Base-by-base conservation (phyloP, 345 rosid species). In the Pugionium dolabratum region DNA sequence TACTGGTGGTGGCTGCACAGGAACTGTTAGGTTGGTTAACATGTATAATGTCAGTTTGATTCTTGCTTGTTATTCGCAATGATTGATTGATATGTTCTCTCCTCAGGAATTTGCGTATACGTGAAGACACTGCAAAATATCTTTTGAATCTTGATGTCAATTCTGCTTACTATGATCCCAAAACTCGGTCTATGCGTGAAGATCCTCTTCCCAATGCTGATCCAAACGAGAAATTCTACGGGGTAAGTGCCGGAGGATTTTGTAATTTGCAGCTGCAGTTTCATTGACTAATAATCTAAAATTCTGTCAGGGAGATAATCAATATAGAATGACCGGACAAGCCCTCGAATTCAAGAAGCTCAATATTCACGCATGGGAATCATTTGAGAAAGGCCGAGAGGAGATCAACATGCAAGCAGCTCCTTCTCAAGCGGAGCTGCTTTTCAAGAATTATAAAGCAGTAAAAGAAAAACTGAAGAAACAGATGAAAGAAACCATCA, bases 1-100 rank as follows among this genome's bases (percentile, higher is more conserved):
- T 9, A 86, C 96, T 1, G 95, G 98, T 25, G 92, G 98, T 73
- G 98, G 98, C 9, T 88, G 92, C 79, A 91, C 92, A 1, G 96
- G 95, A 82, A 91, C 90, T 46, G 96, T 91, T 30, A 84, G 89
- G 92, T 84, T 8, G 18, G 18, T 18, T 18, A 18, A 18, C 18
- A 18, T 18, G 18, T 18, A 18, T 18, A 18, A 18, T 18, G 18
- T 18, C 0, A 18, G 18, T 18, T 18, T 18, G 18, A 18, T 18
- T 18, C 18, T 18, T 18, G 18, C 18, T 18, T 18, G 18, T 18
- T 18, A 18, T 18, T 18, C 18, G 18, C 18, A 18, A 18, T 18
- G 18, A 18, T 18, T 18, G 18, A 18, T 18, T 18, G 18, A 18
- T 18, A 18, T 18, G 18, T 18, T 18, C 18, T 18, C 18, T 18